Conservation (phyloP, 768 basidiomycete species). For the Antrodiella citrinella region DNA sequence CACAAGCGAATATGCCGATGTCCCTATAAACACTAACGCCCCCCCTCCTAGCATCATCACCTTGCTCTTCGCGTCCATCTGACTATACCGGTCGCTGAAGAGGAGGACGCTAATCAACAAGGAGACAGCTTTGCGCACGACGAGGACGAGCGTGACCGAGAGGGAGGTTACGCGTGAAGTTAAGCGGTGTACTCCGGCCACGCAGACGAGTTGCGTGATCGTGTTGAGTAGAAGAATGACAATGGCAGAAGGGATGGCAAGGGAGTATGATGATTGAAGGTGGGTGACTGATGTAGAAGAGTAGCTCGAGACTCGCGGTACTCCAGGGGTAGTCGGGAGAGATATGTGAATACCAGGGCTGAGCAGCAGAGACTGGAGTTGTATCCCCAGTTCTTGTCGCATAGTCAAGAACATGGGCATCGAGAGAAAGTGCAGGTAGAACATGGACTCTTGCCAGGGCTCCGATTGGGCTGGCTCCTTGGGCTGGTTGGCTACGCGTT, state of each 20-base stretch:
- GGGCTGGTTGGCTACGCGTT: not conserved
- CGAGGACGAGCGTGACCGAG: conserved; percentile 72
- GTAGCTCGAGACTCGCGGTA: conserved; percentile 1
- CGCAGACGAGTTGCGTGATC: conserved; percentile 76
- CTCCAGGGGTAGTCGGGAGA: conserved; percentile 2
- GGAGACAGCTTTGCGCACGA: conserved; percentile 75
- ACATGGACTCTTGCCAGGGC: conserved; percentile 86
- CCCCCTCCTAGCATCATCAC: conserved; percentile 64
- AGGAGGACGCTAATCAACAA: conserved; percentile 59
- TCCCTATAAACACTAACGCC: conserved; percentile 59
- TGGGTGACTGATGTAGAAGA: conserved; percentile 21
- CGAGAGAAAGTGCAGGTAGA: conserved; percentile 79
- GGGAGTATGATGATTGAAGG: conserved; percentile 8
- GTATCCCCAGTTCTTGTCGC: conserved; percentile 39
- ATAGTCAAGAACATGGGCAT: conserved; percentile 71
- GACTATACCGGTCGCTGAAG: conserved; percentile 21
- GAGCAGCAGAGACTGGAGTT: conserved; percentile 34
- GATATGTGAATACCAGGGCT: conserved; percentile 26
- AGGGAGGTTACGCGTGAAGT: conserved; percentile 69
- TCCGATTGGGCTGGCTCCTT: not conserved
- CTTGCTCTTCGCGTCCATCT: conserved; percentile 24
- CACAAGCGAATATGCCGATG: conserved; percentile 53
- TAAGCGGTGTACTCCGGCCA: conserved; percentile 80
- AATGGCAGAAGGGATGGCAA: conserved; percentile 49
- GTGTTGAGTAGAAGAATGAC: conserved; percentile 69